Evolutionary conservation across 768 basidiomycete genomes (phyloP), one percentile per base, ranked within the genome.

Genomic region (Royoungia palumana): DNA sequence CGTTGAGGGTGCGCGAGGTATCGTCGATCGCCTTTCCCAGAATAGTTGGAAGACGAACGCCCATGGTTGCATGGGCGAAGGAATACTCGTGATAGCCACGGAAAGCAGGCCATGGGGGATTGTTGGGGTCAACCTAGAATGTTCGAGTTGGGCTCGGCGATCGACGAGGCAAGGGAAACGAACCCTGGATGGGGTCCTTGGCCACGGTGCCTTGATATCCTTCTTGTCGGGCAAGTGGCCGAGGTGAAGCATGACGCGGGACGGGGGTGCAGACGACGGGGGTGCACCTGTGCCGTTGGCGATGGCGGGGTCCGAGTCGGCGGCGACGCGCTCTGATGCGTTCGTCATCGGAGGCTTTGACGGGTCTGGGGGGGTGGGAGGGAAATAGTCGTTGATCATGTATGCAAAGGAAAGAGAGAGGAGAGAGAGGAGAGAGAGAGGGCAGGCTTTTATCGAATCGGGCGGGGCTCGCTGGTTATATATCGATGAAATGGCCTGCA

Each of bases 21-120:
- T 97, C 94, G 60, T 94, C 93, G 60, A 96, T 94, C 12, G 89
- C 94, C 71, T 96, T 97, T 55, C 92, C 91, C 41, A 96, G 76
- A 55, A 97, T 97, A 35, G 94, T 95, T 2, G 94, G 94, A 21
- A 96, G 81, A 40, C 94, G 85, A n/a, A 87, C 84, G 52, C 91
- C 89, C 94, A 96, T 96, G 4, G 94, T 95, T 27, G 92, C 94
- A 70, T 94, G 82, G 34, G 85, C 86, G 61, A 90, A 90, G 0
- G 85, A 89, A 64, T 84, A 89, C 59, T 89, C 83, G 65, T 85
- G 81, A 64, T 89, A 88, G 5, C 87, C 86, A 36, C 88, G 83
- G 67, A 80, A 89, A 0, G 87, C 87, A 30, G 88, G 87, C 77
- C 76, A 89, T 16, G 87, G 87, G 10, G 87, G 87, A 71, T 89